Evolutionary conservation across 305 asterid species (phyloP).

Genomic region (Lippia alba): DNA sequence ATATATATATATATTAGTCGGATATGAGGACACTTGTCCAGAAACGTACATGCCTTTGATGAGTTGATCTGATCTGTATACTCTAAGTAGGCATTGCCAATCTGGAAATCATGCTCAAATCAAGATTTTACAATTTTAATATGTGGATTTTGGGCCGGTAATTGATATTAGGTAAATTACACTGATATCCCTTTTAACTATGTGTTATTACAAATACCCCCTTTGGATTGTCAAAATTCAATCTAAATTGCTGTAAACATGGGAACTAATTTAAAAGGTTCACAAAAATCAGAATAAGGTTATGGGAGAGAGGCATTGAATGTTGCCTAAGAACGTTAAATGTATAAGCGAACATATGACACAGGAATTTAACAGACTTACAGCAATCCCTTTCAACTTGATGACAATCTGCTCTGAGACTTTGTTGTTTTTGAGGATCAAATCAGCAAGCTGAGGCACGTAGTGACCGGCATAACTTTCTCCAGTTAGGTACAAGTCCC

Average conservation of each 20-base stretch:
- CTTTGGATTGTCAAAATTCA: too few relatives aligned
- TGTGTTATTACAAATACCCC: neutral
- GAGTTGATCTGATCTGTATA: neutral
- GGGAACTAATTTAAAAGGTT: too few relatives aligned
- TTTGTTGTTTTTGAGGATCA: constrained; percentile 42
- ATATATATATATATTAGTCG: constrained; percentile 38
- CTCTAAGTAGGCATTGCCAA: constrained; percentile 60
- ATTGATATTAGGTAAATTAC: neutral
- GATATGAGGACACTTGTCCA: constrained; percentile 59
- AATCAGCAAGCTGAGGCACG: constrained; percentile 57
- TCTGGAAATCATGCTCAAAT: constrained; percentile 37
- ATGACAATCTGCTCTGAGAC: constrained; percentile 31
- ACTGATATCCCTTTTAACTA: neutral
- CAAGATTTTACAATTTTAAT: neutral
- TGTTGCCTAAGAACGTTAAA: neutral
- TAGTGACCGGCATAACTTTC: constrained; percentile 59
- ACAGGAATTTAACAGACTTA: constrained; percentile 20
- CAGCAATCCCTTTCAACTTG: constrained; percentile 54
- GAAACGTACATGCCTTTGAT: constrained; percentile 33
- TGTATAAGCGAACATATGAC: neutral
- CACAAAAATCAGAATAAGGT: too few relatives aligned
- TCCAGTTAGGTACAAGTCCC: constrained; percentile 51
- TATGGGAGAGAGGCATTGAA: neutral
- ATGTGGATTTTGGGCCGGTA: neutral
- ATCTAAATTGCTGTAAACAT: too few relatives aligned